Evolutionary conservation across 768 basidiomycete genomes (phyloP), one percentile per base, ranked within the genome.

Genomic region (Termitomyces sp.): DNA sequence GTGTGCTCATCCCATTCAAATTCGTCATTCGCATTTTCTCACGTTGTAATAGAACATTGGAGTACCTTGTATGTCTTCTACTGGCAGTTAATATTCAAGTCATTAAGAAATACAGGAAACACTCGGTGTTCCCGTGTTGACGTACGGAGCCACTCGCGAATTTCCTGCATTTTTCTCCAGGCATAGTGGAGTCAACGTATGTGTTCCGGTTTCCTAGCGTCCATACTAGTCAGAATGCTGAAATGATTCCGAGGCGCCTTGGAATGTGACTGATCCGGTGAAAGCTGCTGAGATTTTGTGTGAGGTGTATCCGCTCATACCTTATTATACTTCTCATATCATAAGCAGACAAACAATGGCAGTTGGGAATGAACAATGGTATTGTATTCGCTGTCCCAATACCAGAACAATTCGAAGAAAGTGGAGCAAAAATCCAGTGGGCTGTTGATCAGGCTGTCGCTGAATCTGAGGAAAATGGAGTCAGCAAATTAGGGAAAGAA

Each of bases 101-200:
- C 31, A 27, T 51, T 22, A 42, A 32, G 12, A 27, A 26, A 18
- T 31, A 27, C 61, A 96, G 94, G 96, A 98, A 83, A 95, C 95
- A 0, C 83, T 95, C 37, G 96, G 96, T 2, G 93, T 98, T 13
- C 92, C 93, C 2, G 94, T 97, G 1, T 69, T 95, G 4, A 82
- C 92, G 0, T 95, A 90, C 63, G 84, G 85, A 1, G 65, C 80
- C 46, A 84, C 86, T 0, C 76, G 80, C 18, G 90, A 94, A 63
- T 98, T 98, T 63, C 97, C 97, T 2, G 97, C 95, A 0, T 99
- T 99, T 74, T 99, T 94, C 69, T 82, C 85, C 13, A 87, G 89
- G 18, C 76, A 75, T 51, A 94, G 92, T 61, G 96, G 96, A 1
- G 86, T 87, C 68, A 76, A 89, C 76, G 92, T 65, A 55, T 87